Base-by-base conservation (phyloP, 176 grass and related monocot species). In the Musa acuminata region DNA sequence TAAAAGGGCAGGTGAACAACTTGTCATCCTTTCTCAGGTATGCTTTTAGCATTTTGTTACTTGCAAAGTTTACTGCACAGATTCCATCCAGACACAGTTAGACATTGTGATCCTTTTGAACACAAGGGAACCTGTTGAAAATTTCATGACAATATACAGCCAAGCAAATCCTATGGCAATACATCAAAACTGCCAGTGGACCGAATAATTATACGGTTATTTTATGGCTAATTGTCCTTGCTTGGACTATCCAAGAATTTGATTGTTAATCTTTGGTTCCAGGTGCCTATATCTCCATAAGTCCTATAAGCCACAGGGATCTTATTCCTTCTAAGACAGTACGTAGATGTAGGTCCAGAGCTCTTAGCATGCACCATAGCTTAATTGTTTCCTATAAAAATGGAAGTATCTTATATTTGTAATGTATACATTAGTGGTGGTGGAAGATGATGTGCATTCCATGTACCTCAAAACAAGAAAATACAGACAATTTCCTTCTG, bases 21-120 rank as follows among this genome's bases (percentile, higher is more conserved):
- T 98, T 66, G 90, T 98, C 77, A 78, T 93, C 72, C 77, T 98
- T 77, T 98, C 94, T 84, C 94, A 98, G 94, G 90, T 97, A 85
- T 57, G 71, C 13, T 82, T 77, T 13, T 55, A 66, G 48, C 52
- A 82, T 54, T 72, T 77, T 21, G 69, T 27, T 71, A 60, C 29
- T 74, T 53, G 13, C 10, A 23, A 48, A 69, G 59, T 26, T 77
- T 77, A 55, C 55, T 77, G 16, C 53, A 43, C 35, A 43, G 35
- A 6, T 43, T 43, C 35, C 35, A 43, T 43, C 35, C 35, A 6
- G 35, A 43, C 29, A 35, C 35, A 43, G 35, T 43, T 43, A 6
- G 35, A 43, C 35, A 43, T 43, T 43, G 35, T 43, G 35, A 43
- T 43, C 35, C 35, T 6, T 43, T 43, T 43, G 35, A 43, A 43